Base-by-base conservation (phyloP, 164 flowering plant species). In the Cinnamomum chago region DNA sequence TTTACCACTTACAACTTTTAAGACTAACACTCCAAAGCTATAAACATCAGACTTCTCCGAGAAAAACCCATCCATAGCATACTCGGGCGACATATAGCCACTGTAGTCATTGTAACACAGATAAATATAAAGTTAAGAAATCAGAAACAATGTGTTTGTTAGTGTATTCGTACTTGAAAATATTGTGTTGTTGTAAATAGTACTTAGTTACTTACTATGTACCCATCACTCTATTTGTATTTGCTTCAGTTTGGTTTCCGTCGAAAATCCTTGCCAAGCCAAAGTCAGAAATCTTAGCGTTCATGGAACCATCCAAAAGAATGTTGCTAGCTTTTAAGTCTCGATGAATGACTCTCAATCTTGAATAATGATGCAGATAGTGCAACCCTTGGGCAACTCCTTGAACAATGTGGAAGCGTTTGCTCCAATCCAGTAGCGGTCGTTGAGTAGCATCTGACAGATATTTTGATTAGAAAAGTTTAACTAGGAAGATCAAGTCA, bases 381-480 rank as follows among this genome's bases (percentile, higher is more conserved):
- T 91, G 88, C 14, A 93, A 88, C 4, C 95, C 98, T 65, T 93
- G 76, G 14, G 95, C 94, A 65, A 93, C 86, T 70, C 97, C 98
- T 79, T 85, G 89, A 60, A 90, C 82, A 3, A 93, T 89, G 47
- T 73, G 60, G 62, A 84, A 86, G 3, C 98, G 86, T 60, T 69
- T 85, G 11, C 22, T 79, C 98, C 98, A 92, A 64, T 87, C 85
- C 27, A 93, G 81, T 40, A 74, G 74, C 12, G 76, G 70, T 80
- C 73, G 75, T 70, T 81, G 85, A 6, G 73, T 58, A 18, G 83
- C 58, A 58, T 89, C 93, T 90, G 86, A 55, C 22, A 51, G 47
- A 64, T 22, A 64, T 22, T 24, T 22, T 25, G 1, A 64, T 2
- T 64, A 64, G 28, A 64, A 64, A 23, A 7, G 47, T 40, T 10